Evolutionary conservation across 306 rosid genomes (phyloP).

Genomic region (Vicia villosa): DNA sequence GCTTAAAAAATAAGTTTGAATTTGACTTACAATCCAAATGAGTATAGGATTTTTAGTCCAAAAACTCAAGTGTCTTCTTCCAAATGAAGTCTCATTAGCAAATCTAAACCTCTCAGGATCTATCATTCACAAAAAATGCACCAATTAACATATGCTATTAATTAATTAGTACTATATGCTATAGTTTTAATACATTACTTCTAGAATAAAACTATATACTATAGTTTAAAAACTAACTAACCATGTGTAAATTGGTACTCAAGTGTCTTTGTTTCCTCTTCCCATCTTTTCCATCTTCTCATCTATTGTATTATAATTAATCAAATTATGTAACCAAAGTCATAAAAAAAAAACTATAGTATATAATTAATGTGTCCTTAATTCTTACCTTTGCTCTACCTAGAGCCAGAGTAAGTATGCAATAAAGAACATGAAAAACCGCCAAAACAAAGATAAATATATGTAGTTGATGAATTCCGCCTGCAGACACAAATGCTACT

Average conservation of each 20-base stretch:
- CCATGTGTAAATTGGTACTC: slow-evolving; percentile 89
- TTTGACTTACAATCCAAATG: slow-evolving; percentile 82
- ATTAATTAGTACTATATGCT: background rate
- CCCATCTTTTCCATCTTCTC: slow-evolving; percentile 93
- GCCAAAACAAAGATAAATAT: slow-evolving; percentile 82
- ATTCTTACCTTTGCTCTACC: slow-evolving; percentile 70
- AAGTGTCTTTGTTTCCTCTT: slow-evolving; percentile 71
- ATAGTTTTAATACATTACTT: background rate
- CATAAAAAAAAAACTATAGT: background rate
- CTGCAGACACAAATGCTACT: slow-evolving; percentile 64
- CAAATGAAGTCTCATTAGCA: slow-evolving; percentile 90
- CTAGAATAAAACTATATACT: too few species aligned
- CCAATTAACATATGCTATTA: background rate
- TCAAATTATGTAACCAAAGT: background rate
- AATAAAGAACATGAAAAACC: slow-evolving; percentile 66
- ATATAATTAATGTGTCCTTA: background rate
- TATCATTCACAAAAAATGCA: slow-evolving; percentile 27
- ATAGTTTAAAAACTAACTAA: slow-evolving; percentile 42
- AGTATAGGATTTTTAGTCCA: slow-evolving; percentile 74
- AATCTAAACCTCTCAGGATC: slow-evolving; percentile 92
- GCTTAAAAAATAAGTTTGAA: background rate
- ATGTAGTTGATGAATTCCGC: slow-evolving; percentile 84
- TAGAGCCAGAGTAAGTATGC: slow-evolving; percentile 69
- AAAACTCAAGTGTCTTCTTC: slow-evolving; percentile 79
- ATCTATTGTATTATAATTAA: slow-evolving; percentile 46